Evolutionary conservation across 2,329 filamentous ascomycete genomes (phyloP), one percentile per base, ranked within the genome.

Genomic region (Geosmithia flava): DNA sequence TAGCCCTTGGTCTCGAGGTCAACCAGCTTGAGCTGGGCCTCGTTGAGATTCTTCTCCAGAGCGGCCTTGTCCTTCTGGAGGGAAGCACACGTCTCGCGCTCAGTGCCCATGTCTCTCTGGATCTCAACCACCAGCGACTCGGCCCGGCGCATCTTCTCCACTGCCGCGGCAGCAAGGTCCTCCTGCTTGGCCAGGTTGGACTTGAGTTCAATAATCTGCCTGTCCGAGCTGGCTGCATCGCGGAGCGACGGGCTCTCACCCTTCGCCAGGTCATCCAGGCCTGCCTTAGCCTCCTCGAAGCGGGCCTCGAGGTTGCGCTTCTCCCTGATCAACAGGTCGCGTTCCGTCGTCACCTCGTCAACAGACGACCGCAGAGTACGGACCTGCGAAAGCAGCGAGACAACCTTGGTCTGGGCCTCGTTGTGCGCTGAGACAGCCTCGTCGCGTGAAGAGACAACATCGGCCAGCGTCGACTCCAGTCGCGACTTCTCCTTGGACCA

Each of bases 401-500:
- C 89, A 47, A 97, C 85, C 73, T 95, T 95, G 62, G 86, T 78
- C 63, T 97, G 93, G 2, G 90, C 90, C 55, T 97, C 91, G 59
- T 93, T 95, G 65, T 98, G 93, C 1, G 93, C 91, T 56, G 81
- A 83, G 46, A 89, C 85, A 10, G 93, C 91, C 64, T 98, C 93
- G 54, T 98, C 91, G 2, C 91, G 82, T n/a, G 89, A 95, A 45
- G 87, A 83, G 11, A 86, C 85, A 30, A 97, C 78, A 62, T 96
- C 89, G 46, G 91, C 82, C 48, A 98, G 74, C 5, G 89, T 94
- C 51, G 89, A 81, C 62, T 97, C 91, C 41, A 98, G 75, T 16
- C 91, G 83, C 16, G 88, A 78, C 72, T 97, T 97, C 68, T 98
- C 91, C 70, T 98, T 98, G 13, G 90, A 90, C 90, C 93, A 97